A percentile compares a stretch with the other conserved stretches of the same genome.
Conservation (phyloP, 139 green algal species). For the Edaphochlamys debaryana region DNA sequence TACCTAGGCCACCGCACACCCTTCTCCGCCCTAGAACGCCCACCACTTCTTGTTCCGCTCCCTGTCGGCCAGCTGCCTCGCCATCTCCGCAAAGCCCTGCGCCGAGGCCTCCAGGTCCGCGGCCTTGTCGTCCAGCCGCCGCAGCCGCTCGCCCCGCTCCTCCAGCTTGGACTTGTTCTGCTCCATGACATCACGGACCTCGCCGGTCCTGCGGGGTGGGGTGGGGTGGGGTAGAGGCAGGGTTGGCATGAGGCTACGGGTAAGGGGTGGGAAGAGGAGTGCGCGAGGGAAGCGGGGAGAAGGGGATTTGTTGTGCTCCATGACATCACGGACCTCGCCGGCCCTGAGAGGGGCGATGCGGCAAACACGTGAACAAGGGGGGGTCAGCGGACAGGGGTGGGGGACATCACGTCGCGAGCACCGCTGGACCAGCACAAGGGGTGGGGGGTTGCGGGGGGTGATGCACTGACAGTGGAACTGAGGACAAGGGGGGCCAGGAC, state of each 20-base stretch:
- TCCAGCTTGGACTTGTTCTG: slow-evolving; percentile 53
- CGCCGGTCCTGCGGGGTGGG: slow-evolving; percentile 7
- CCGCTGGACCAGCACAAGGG: too few species aligned
- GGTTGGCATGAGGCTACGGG: too few species aligned
- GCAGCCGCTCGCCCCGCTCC: slow-evolving; percentile 65
- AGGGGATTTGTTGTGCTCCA: slow-evolving; percentile 52
- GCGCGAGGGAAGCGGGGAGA: too few species aligned
- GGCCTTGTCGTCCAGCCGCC: slow-evolving; percentile 59
- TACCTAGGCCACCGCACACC: too few species aligned
- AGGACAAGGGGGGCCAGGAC: too few species aligned
- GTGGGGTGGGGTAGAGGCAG: background rate
- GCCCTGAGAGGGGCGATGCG: background rate
- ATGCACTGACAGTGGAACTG: too few species aligned
- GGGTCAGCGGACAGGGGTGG: too few species aligned
- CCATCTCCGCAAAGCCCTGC: slow-evolving; percentile 66
- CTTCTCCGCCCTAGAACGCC: slow-evolving; percentile 41
- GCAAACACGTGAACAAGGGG: too few species aligned
- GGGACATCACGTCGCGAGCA: too few species aligned
- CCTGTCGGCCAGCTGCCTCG: slow-evolving; percentile 63
- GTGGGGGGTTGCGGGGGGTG: too few species aligned
- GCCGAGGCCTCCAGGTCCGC: slow-evolving; percentile 61
- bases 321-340: slow-evolving; percentile 43
- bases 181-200: slow-evolving; percentile 51
- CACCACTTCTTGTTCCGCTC: slow-evolving; percentile 64
- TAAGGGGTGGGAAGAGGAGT: background rate